Conservation (phyloP, 768 basidiomycete species). For the Suillus sp. region DNA sequence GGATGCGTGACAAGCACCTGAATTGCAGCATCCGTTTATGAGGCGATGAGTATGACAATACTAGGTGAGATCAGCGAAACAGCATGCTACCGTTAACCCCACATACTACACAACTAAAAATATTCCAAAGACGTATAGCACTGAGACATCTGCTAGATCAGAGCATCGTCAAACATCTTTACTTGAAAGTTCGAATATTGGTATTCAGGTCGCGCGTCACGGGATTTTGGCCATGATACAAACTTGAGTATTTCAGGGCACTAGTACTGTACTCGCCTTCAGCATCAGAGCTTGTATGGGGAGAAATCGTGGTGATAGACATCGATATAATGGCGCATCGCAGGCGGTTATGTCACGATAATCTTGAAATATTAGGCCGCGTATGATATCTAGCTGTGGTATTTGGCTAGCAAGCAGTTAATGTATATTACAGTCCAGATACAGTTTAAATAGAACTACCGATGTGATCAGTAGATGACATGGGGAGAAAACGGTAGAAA, state of each 20-base stretch:
- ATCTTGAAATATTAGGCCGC: neutral
- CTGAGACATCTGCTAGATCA: neutral
- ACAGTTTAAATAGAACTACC: slow-evolving; percentile 11
- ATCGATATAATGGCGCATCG: neutral
- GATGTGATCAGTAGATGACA: neutral
- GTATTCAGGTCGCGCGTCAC: neutral
- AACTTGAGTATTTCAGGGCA: neutral
- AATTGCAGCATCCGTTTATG: slow-evolving; percentile 22
- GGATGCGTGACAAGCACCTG: slow-evolving; percentile 25
- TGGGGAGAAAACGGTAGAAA: neutral
- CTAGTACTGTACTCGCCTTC: neutral
- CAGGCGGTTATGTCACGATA: neutral
- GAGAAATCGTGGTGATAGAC: neutral
- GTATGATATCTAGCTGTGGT: neutral
- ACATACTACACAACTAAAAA: neutral
- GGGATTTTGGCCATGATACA: neutral
- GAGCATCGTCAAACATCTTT: neutral
- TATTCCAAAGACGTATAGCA: neutral
- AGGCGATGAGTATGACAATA: slow-evolving; percentile 26
- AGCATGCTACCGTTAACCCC: neutral
- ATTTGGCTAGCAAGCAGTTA: neutral
- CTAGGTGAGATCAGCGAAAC: slow-evolving; percentile 28
- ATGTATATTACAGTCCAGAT: slow-evolving; percentile 8
- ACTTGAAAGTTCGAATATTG: neutral
- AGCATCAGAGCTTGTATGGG: neutral